Conservation (phyloP, 805 yeast species). For the Ogataea wickerhamii region DNA sequence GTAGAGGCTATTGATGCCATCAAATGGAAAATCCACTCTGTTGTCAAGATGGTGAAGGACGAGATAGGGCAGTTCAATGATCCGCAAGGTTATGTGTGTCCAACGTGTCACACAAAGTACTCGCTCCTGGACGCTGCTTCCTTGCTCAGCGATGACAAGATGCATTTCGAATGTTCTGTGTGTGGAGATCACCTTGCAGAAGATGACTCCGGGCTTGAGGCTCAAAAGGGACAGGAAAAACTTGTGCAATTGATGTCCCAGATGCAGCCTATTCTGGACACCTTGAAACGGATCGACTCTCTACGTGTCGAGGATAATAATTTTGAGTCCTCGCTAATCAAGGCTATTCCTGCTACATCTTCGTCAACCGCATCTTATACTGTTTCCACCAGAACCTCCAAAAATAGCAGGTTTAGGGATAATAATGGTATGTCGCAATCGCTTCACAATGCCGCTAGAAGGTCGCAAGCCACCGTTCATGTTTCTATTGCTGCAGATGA, state of each 20-base stretch:
- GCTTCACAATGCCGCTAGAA: slow-evolving; percentile 33
- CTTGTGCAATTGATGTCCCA: slow-evolving; percentile 84
- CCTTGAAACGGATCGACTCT: slow-evolving; percentile 79
- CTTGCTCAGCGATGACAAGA: slow-evolving; percentile 70
- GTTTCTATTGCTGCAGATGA: slow-evolving; percentile 88
- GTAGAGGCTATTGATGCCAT: slow-evolving; percentile 94
- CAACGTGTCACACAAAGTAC: slow-evolving; percentile 76
- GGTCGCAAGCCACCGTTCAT: slow-evolving; percentile 80
- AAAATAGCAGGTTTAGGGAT: slow-evolving; percentile 18
- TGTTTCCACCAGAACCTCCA: slow-evolving; percentile 42
- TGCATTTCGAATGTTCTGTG: slow-evolving; percentile 78
- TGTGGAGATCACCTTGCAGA: slow-evolving; percentile 78
- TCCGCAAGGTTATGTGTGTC: slow-evolving; percentile 93
- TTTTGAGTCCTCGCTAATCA: slow-evolving; percentile 78
- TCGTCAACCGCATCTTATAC: slow-evolving; percentile 67
- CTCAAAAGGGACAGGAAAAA: slow-evolving; percentile 73
- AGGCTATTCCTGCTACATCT: slow-evolving; percentile 81
- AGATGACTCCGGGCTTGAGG: slow-evolving; percentile 83
- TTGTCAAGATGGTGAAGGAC: slow-evolving; percentile 74
- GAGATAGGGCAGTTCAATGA: slow-evolving; percentile 82
- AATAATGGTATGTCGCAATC: slow-evolving; percentile 26
- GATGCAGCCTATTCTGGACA: slow-evolving; percentile 81
- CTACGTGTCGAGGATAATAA: slow-evolving; percentile 80
- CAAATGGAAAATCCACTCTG: slow-evolving; percentile 92
- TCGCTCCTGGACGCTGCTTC: slow-evolving; percentile 87